Evolutionary conservation across 2,329 filamentous ascomycete species (phyloP).

Genomic region (Cyphellophora attinorum): DNA sequence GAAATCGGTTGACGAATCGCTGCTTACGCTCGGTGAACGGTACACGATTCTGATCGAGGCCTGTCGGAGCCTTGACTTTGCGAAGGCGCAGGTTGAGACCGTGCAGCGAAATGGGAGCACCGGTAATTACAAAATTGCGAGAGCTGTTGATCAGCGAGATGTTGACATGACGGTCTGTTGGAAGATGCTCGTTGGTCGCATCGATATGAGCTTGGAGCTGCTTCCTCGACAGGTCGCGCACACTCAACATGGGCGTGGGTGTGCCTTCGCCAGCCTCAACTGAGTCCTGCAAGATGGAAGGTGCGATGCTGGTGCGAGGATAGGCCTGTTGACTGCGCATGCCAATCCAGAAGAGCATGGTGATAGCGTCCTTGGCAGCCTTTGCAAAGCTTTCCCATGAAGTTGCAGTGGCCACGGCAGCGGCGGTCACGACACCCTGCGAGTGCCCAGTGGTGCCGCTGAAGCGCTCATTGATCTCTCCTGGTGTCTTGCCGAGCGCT

Average conservation of each 20-base stretch:
- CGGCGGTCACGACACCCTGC: constrained; percentile 88
- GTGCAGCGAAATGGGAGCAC: constrained; percentile 89
- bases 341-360: constrained; percentile 97
- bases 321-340: constrained; percentile 95
- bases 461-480: constrained; percentile 74
- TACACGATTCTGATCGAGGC: constrained; percentile 86
- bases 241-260: constrained; percentile 95
- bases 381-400: constrained; percentile 89
- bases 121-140: constrained; percentile 92
- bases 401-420: constrained; percentile 78
- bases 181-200: constrained; percentile 92
- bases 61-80: constrained; percentile 96
- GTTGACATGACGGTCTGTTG: constrained; percentile 81
- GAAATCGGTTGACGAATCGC: constrained; percentile 91
- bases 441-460: constrained; percentile 91
- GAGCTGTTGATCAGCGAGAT: constrained; percentile 96
- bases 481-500: constrained; percentile 79
- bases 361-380: constrained; percentile 69
- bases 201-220: constrained; percentile 96
- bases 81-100: constrained; percentile 90
- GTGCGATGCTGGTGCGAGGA: constrained; percentile 85
- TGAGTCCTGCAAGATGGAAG: constrained; percentile 83
- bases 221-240: constrained; percentile 77
- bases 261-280: constrained; percentile 88
- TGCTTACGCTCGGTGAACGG: constrained; percentile 94